Conservation (phyloP, 345 rosid species). For the Geranium brycei region DNA sequence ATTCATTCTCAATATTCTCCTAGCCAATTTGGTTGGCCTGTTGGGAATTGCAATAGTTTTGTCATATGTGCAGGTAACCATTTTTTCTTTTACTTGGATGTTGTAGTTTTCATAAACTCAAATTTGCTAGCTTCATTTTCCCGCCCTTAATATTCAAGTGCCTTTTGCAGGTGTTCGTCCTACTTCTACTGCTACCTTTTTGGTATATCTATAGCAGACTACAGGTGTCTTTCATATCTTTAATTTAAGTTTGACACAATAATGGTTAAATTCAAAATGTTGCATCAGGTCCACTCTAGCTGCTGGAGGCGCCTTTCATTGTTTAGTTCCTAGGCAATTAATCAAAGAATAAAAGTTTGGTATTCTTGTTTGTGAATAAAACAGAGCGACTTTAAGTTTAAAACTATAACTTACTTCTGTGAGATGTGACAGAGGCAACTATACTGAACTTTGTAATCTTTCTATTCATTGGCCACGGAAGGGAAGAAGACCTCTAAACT, state of each 20-base stretch:
- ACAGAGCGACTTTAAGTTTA: not conserved
- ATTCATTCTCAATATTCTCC: constrained; percentile 80
- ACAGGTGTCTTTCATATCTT: constrained; percentile 41
- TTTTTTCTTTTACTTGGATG: constrained; percentile 8
- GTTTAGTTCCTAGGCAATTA: not conserved
- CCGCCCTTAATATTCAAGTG: constrained; percentile 7
- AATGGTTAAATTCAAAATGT: not conserved
- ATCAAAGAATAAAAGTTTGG: not conserved
- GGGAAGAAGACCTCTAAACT: constrained; percentile 9
- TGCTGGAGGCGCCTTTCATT: not conserved
- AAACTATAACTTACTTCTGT: not conserved
- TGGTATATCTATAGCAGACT: constrained; percentile 81
- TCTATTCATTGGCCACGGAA: not conserved
- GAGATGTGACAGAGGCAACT: not conserved
- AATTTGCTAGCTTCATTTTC: not conserved
- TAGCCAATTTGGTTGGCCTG: constrained; percentile 82
- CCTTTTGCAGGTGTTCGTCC: constrained; percentile 50
- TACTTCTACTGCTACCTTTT: constrained; percentile 74
- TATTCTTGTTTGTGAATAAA: not conserved
- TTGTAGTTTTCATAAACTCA: constrained; percentile 4
- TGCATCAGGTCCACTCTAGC: not conserved
- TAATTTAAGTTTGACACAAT: not conserved
- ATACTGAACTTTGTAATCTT: not conserved
- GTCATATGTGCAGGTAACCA: constrained; percentile 76
- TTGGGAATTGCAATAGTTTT: constrained; percentile 68